phyloP scores from a whole-genome alignment of 495 filamentous ascomycete species.

The Hypoxylon subgilvum region DNA sequence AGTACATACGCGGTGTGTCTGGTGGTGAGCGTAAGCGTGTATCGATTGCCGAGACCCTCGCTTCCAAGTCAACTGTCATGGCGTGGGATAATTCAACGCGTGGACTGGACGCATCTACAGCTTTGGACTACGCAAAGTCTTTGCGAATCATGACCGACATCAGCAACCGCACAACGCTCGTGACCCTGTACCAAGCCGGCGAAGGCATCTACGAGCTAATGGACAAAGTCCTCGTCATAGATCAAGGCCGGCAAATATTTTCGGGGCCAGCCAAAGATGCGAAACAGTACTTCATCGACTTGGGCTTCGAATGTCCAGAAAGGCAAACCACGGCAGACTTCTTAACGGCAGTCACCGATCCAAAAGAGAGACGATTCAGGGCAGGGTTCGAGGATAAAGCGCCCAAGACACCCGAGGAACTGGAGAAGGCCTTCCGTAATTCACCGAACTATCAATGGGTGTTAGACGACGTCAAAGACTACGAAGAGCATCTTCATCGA shows the following conservation, averaged over 20 bases:
- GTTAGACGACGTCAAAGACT: conserved; percentile 56
- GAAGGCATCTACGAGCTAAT: conserved; percentile 83
- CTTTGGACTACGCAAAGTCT: conserved; percentile 78
- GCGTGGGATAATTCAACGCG: conserved; percentile 76
- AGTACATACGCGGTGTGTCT: conserved; percentile 76
- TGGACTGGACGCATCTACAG: conserved; percentile 80
- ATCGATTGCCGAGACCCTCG: conserved; percentile 60
- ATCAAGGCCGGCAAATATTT: conserved; percentile 72
- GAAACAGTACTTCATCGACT: conserved; percentile 67
- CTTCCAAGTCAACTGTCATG: conserved; percentile 56
- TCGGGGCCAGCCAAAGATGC: conserved; percentile 67
- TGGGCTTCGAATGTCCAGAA: conserved; percentile 64
- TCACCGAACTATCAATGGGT: conserved; percentile 58
- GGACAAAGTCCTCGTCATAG: conserved; percentile 73
- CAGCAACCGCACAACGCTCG: conserved; percentile 78
- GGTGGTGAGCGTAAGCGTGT: conserved; percentile 67
- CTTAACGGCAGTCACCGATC: conserved; percentile 74
- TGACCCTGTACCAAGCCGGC: conserved; percentile 84
- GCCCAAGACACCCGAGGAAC: conserved; percentile 76
- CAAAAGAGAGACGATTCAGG: conserved; percentile 66
- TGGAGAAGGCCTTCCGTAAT: conserved; percentile 68
- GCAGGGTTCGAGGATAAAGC: conserved; percentile 68
- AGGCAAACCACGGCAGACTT: conserved; percentile 74
- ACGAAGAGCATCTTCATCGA: conserved; percentile 48
- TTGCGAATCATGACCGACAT: conserved; percentile 84